phyloP scores from a whole-genome alignment of 2,329 filamentous ascomycete species.

The Chrysoporthe cubensis region DNA sequence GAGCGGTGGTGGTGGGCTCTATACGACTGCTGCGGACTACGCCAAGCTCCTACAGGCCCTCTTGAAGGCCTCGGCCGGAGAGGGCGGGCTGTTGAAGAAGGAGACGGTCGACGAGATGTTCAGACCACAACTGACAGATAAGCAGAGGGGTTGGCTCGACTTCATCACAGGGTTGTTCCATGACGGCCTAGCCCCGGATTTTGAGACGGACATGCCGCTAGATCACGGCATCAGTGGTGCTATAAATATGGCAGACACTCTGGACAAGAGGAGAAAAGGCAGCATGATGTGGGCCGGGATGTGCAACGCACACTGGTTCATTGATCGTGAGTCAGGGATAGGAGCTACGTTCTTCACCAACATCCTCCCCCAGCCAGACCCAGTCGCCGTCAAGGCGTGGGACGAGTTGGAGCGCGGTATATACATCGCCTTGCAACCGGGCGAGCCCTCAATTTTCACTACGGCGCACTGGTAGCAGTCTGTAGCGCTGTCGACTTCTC shows the following conservation, averaged over 20 bases:
- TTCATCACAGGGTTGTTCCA: slow-evolving; percentile 30
- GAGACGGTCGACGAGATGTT: slow-evolving; percentile 43
- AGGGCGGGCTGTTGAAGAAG: slow-evolving; percentile 37
- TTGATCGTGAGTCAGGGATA: slow-evolving; percentile 42
- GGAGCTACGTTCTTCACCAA: slow-evolving; percentile 45
- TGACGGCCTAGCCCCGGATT: slow-evolving; percentile 42
- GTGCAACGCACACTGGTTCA: slow-evolving; percentile 45
- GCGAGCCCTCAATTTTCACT: no score
- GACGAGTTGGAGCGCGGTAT: slow-evolving; percentile 46
- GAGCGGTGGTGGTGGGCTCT: slow-evolving; percentile 49
- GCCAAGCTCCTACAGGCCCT: slow-evolving; percentile 40
- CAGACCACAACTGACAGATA: slow-evolving; percentile 44
- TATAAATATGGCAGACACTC: slow-evolving; percentile 44
- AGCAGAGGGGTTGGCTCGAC: slow-evolving; percentile 34
- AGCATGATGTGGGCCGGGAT: slow-evolving; percentile 51
- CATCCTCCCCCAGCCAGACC: slow-evolving; percentile 44
- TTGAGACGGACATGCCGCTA: slow-evolving; percentile 39
- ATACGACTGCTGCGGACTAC: slow-evolving; percentile 47
- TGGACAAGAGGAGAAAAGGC: slow-evolving; percentile 45
- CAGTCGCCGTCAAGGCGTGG: slow-evolving; percentile 41
- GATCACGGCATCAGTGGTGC: slow-evolving; percentile 46
- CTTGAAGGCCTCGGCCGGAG: slow-evolving; percentile 32
- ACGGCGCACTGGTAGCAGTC: no score
- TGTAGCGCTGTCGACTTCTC: no score
- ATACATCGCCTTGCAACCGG: slow-evolving; percentile 37